Percentiles rank a stretch among this genome's conserved stretches.
These are phyloP conservation scores for Eucalyptus curtisii DNA, from an alignment of 345 rosid genomes.

Conservation along the genomic window DNA sequence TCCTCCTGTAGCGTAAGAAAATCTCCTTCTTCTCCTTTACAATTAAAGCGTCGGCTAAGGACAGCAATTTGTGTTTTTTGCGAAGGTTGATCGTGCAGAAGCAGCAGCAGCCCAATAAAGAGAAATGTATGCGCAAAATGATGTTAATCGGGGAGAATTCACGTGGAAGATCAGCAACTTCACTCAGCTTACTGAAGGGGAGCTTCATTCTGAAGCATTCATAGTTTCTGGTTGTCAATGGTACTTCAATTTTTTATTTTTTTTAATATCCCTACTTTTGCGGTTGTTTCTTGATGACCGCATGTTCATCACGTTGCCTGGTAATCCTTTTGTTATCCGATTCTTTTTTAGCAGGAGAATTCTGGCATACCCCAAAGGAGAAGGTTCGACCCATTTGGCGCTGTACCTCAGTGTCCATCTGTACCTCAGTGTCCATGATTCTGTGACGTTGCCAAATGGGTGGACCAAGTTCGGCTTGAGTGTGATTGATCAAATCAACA, in stretches of 20 bases:
- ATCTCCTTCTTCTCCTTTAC: background rate
- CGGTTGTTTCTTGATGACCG: background rate
- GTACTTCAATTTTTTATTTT: background rate
- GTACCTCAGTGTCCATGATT: background rate
- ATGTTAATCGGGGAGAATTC: background rate
- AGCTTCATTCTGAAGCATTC: background rate
- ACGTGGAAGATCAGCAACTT: background rate
- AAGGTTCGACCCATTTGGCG: background rate
- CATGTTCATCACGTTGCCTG: background rate
- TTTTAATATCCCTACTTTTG: background rate
- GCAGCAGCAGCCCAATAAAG: background rate
- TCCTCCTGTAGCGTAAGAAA: background rate
- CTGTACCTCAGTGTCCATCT: background rate
- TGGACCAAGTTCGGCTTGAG: background rate
- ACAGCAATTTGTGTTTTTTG: background rate
- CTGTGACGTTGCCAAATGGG: background rate
- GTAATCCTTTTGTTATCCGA: background rate
- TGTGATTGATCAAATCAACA: background rate
- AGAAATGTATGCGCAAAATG: background rate
- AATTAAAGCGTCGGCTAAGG: background rate
- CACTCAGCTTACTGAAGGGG: background rate
- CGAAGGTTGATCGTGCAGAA: background rate
- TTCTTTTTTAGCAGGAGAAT: background rate
- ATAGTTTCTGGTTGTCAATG: background rate
- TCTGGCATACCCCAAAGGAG: background rate